phyloP scores from a whole-genome alignment of 1,139 yeast genomes.

The Yarrowia galli region DNA sequence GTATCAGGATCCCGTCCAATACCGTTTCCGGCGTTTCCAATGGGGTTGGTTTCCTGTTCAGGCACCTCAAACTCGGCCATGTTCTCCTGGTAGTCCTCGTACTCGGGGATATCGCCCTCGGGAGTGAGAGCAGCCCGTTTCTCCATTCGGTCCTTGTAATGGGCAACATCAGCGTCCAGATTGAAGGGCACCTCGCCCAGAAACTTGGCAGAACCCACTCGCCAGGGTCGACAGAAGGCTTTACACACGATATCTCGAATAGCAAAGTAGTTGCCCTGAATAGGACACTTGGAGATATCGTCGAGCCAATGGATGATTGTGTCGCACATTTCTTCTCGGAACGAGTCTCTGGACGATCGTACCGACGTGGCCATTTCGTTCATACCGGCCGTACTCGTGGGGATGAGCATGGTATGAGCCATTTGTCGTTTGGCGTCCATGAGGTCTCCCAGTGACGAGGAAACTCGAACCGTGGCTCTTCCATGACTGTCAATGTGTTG shows the following conservation, averaged over 20 bases:
- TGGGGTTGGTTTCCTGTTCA: slow-evolving; percentile 13
- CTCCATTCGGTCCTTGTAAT: slow-evolving; percentile 32
- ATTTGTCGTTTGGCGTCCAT: slow-evolving; percentile 59
- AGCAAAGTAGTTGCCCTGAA: slow-evolving; percentile 59
- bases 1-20: slow-evolving; percentile 27
- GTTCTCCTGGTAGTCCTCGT: slow-evolving; percentile 30
- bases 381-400: slow-evolving; percentile 57
- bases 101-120: slow-evolving; percentile 33
- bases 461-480: slow-evolving; percentile 69
- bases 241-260: slow-evolving; percentile 63
- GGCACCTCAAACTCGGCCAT: slow-evolving; percentile 24
- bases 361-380: slow-evolving; percentile 70
- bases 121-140: slow-evolving; percentile 34
- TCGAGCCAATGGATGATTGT: slow-evolving; percentile 71
- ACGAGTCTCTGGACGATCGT: slow-evolving; percentile 70
- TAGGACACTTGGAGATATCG: slow-evolving; percentile 63
- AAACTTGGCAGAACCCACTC: slow-evolving; percentile 46
- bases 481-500: slow-evolving; percentile 69
- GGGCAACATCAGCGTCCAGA: slow-evolving; percentile 8
- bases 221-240: slow-evolving; percentile 65
- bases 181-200: slow-evolving; percentile 21
- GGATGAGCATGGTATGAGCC: slow-evolving; percentile 27
- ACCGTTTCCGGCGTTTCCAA: slow-evolving; percentile 13
- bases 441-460: slow-evolving; percentile 60
- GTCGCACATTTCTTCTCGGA: slow-evolving; percentile 82